Conservation (phyloP, 192 early-diverging fungal genomes). For the Podila epicladia region DNA sequence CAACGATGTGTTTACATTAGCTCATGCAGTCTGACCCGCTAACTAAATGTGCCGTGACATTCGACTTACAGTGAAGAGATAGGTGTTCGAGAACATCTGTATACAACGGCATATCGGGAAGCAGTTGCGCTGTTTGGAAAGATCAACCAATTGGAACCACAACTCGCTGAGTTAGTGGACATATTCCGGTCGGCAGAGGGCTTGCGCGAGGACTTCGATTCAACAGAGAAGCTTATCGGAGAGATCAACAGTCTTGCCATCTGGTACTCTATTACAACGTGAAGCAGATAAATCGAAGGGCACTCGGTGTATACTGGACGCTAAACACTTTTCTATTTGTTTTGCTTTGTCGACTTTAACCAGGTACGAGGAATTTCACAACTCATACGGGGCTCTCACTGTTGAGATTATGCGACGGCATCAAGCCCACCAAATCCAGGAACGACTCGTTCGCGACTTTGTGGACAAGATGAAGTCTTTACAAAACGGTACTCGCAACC, state of each 20-base stretch:
- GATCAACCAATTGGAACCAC: constrained; percentile 23
- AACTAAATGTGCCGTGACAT: no score
- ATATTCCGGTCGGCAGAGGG: constrained; percentile 5
- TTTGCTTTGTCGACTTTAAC: neutral
- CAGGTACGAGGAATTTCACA: constrained; percentile 54
- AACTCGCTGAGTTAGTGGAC: constrained; percentile 16
- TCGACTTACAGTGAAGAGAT: constrained; percentile 28
- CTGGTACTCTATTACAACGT: constrained; percentile 18
- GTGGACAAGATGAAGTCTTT: constrained; percentile 13
- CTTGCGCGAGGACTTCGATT: constrained; percentile 25
- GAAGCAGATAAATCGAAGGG: neutral
- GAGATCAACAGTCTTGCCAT: constrained; percentile 40
- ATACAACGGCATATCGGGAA: constrained; percentile 38
- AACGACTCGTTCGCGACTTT: constrained; percentile 26
- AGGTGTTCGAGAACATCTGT: constrained; percentile 28
- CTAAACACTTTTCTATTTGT: neutral
- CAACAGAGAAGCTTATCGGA: constrained; percentile 32
- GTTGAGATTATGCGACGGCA: constrained; percentile 46
- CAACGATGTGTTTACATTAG: neutral
- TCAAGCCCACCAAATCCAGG: constrained; percentile 24
- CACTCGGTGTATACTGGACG: neutral
- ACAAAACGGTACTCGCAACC: constrained; percentile 10
- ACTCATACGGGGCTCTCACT: constrained; percentile 44
- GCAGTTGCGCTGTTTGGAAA: constrained; percentile 21
- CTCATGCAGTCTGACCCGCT: no score